Percentiles rank a stretch among this genome's conserved stretches.
Conservation (phyloP, 2,329 filamentous ascomycete species). For the Claviceps pazoutovae region DNA sequence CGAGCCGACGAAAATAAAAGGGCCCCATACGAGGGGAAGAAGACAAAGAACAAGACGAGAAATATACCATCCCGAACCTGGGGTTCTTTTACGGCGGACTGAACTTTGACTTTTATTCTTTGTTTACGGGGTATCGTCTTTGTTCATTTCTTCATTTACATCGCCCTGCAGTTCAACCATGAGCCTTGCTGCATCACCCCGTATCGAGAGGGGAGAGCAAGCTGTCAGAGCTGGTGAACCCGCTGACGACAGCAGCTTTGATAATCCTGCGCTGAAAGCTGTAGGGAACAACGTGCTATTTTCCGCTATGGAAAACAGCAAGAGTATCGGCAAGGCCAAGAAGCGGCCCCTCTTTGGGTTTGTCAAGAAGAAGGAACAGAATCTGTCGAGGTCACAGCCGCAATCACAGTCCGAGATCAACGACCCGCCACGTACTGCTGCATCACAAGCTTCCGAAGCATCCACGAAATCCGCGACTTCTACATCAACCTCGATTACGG, state of each 20-base stretch:
- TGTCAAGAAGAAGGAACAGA: conserved; percentile 43
- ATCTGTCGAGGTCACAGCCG: conserved; percentile 23
- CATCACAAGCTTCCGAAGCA: conserved; percentile 1
- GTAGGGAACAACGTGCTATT: conserved; percentile 15
- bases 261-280: conserved; percentile 20
- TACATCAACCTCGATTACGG: conserved; percentile 11
- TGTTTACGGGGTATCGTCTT: background rate
- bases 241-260: conserved; percentile 15
- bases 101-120: background rate
- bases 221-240: conserved; percentile 7
- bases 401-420: conserved; percentile 22
- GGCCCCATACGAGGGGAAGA: background rate
- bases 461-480: conserved; percentile 1
- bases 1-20: background rate
- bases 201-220: conserved; percentile 8
- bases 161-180: conserved; percentile 9
- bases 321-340: conserved; percentile 25
- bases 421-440: conserved; percentile 15
- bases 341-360: conserved; percentile 47
- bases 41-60: background rate
- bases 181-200: conserved; percentile 18
- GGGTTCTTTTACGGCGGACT: background rate
- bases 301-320: conserved; percentile 14
- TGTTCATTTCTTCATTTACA: background rate
- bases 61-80: background rate